Conservation (phyloP, 805 yeast genomes). For the Schwanniomyces yamadae region DNA sequence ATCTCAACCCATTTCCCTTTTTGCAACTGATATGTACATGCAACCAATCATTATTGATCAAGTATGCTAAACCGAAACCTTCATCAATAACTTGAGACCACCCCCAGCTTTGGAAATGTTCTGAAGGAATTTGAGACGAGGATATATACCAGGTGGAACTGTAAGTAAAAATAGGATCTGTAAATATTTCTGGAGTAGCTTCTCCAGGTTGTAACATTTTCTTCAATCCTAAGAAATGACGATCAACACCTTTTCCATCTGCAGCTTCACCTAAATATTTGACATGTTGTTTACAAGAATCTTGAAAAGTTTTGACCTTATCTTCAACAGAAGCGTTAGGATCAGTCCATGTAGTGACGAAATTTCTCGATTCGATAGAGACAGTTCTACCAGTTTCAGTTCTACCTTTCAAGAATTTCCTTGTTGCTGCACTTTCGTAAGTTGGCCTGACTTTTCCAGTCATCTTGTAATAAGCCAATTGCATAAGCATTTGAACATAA, state of each 20-base stretch:
- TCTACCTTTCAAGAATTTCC: conserved; percentile 85
- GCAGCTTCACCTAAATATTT: conserved; percentile 73
- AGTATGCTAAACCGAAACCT: conserved; percentile 92
- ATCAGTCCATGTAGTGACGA: conserved; percentile 74
- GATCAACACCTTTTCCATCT: conserved; percentile 86
- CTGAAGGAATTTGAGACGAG: conserved; percentile 84
- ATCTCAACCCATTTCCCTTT: conserved; percentile 58
- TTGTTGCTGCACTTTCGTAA: conserved; percentile 93
- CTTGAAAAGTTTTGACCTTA: conserved; percentile 66
- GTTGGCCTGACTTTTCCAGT: conserved; percentile 84
- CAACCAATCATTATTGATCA: conserved; percentile 81
- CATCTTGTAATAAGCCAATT: conserved; percentile 83
- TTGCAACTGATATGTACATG: conserved; percentile 82
- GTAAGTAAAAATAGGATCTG: conserved; percentile 73
- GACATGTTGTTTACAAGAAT: conserved; percentile 74
- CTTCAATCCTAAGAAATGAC: conserved; percentile 89
- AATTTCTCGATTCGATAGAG: conserved; percentile 63
- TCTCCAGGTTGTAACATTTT: conserved; percentile 62
- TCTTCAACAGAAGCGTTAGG: conserved; percentile 48
- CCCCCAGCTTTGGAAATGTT: conserved; percentile 85
- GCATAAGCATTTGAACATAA: conserved; percentile 84
- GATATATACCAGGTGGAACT: conserved; percentile 84
- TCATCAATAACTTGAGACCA: conserved; percentile 93
- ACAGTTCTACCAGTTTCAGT: conserved; percentile 93
- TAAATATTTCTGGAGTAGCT: conserved; percentile 63